phyloP scores from a whole-genome alignment of 768 basidiomycete species.

The Hydnomerulius pinastri region DNA sequence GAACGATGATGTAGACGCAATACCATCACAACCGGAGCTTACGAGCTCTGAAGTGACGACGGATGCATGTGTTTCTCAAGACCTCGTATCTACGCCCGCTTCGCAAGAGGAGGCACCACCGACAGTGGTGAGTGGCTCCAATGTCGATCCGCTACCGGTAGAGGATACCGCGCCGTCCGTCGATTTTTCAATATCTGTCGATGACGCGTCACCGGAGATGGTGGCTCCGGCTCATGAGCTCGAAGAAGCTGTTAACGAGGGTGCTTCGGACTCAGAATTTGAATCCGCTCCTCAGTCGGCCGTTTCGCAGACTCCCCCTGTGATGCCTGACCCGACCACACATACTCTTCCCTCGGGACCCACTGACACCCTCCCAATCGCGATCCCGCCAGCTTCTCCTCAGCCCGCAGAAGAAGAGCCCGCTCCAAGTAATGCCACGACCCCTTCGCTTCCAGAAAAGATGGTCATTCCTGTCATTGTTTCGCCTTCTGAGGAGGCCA shows the following conservation, averaged over 20 bases:
- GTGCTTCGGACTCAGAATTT: slow-evolving; percentile 14
- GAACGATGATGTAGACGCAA: slow-evolving; percentile 1
- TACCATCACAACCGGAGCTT: not conserved
- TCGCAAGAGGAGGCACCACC: not conserved
- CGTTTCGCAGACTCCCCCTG: slow-evolving; percentile 8
- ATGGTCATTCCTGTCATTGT: not conserved
- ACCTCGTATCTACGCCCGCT: not conserved
- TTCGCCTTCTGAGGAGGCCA: not conserved
- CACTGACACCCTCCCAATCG: not conserved
- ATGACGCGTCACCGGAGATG: slow-evolving; percentile 4
- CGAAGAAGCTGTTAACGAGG: slow-evolving; percentile 5
- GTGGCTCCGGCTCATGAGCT: slow-evolving; percentile 1
- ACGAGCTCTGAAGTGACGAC: slow-evolving; percentile 1
- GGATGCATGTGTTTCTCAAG: slow-evolving; percentile 1
- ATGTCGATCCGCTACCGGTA: not conserved
- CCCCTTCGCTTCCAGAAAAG: not conserved
- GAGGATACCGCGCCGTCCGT: slow-evolving; percentile 1
- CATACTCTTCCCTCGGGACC: not conserved
- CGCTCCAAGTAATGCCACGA: not conserved
- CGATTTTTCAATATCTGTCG: not conserved
- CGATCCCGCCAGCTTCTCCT: not conserved
- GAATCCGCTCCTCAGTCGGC: slow-evolving; percentile 18
- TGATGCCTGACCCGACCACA: not conserved
- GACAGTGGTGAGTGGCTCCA: not conserved
- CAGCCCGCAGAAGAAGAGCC: not conserved